Conservation (phyloP, 1,284 basidiomycete species). For the Apiotrichum montevideense region DNA sequence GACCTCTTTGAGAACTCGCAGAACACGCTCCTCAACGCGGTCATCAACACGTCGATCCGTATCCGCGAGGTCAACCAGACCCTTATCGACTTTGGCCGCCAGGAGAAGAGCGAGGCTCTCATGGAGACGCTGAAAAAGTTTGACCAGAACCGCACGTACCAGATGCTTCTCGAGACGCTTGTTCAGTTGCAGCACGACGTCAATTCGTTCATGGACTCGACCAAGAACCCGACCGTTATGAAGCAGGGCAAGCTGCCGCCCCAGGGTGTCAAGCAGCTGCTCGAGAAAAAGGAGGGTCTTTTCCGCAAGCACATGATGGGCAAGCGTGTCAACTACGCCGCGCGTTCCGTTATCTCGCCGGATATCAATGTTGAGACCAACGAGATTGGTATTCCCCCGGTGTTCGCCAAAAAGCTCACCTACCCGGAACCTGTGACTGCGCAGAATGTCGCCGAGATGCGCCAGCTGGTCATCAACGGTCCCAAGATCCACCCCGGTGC, state of each 20-base stretch:
- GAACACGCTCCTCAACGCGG: constrained; percentile 83
- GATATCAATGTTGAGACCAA: constrained; percentile 99
- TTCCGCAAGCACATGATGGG: constrained; percentile 99
- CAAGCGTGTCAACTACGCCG: constrained; percentile 98
- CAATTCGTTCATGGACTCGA: constrained; percentile 96
- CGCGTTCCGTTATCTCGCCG: constrained; percentile 97
- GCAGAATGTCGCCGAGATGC: constrained; percentile 81
- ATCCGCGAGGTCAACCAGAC: constrained; percentile 67
- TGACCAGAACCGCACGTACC: constrained; percentile 55
- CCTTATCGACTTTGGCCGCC: constrained; percentile 10
- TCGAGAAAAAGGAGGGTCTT: constrained; percentile 98
- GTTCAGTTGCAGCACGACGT: constrained; percentile 91
- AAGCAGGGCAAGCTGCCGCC: constrained; percentile 89
- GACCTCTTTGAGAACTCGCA: constrained; percentile 93
- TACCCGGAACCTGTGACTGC: constrained; percentile 96
- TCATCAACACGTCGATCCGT: constrained; percentile 74
- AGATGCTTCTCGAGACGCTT: constrained; percentile 69
- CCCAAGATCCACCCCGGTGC: constrained; percentile 88
- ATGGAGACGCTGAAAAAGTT: constrained; percentile 11
- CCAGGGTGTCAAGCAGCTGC: constrained; percentile 87
- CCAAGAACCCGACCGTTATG: constrained; percentile 82
- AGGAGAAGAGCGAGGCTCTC: constrained; percentile 12
- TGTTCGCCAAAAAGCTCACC: constrained; percentile 94
- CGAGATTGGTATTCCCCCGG: constrained; percentile 96
- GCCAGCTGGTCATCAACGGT: constrained; percentile 87